Conservation (phyloP, 73 alveolate species). For the Halteria grandinella region DNA sequence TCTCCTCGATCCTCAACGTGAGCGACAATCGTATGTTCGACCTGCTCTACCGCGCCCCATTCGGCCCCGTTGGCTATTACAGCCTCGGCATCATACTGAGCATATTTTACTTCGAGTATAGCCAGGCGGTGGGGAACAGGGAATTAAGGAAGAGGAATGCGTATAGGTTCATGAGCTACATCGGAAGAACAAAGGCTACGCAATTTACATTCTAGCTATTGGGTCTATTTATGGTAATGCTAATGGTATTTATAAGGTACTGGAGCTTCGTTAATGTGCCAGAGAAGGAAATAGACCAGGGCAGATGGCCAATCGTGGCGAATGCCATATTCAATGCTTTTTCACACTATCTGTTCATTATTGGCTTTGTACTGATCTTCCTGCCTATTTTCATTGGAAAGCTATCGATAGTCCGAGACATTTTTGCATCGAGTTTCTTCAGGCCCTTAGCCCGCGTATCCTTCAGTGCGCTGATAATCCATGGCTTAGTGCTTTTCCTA, state of each 20-base stretch:
- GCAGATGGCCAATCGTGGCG: conserved; percentile 32
- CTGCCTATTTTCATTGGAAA: conserved; percentile 39
- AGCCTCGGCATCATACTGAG: conserved; percentile 14
- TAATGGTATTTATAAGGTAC: conserved; percentile 9
- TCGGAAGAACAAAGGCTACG: conserved; percentile 9
- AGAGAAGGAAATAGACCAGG: background rate
- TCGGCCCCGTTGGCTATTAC: conserved; percentile 41
- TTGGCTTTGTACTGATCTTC: background rate
- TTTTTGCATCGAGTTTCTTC: conserved; percentile 32
- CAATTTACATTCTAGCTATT: background rate
- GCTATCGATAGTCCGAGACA: conserved; percentile 32
- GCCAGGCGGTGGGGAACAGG: conserved; percentile 9
- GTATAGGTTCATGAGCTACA: background rate
- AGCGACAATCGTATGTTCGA: conserved; percentile 11
- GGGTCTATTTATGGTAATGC: background rate
- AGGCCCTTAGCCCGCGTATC: conserved; percentile 31
- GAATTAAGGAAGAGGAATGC: conserved; percentile 13
- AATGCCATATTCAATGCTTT: conserved; percentile 26
- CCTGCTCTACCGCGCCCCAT: conserved; percentile 27
- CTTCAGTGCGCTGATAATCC: conserved; percentile 7
- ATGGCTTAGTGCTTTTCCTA: conserved; percentile 4
- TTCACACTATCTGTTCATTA: conserved; percentile 21
- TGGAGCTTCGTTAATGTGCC: conserved; percentile 17
- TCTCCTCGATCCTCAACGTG: background rate
- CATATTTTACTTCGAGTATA: conserved; percentile 33